Evolutionary conservation across 768 basidiomycete species (phyloP).

Genomic region (Boletus rubescentipes): DNA sequence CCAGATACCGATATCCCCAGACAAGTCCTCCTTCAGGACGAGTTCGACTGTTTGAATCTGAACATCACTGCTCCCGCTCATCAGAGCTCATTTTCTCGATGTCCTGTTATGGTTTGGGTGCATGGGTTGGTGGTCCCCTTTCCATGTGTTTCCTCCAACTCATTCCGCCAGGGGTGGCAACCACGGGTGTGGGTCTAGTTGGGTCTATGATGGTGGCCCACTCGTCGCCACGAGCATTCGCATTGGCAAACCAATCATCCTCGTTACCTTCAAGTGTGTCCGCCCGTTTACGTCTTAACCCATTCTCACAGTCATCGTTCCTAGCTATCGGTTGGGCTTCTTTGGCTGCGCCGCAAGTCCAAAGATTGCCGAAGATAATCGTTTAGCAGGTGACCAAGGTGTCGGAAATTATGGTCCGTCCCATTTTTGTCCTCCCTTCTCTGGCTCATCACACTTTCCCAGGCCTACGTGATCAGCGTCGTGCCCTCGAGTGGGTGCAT

Average conservation of each 20-base stretch:
- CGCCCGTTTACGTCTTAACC: conserved; percentile 17
- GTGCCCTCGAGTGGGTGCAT: conserved; percentile 63
- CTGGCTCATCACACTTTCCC: conserved; percentile 1
- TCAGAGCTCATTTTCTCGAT: conserved; percentile 46
- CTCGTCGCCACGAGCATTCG: conserved; percentile 68
- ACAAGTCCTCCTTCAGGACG: conserved; percentile 60
- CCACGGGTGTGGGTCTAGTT: conserved; percentile 70
- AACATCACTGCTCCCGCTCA: conserved; percentile 76
- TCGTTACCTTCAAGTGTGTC: conserved; percentile 76
- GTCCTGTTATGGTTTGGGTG: conserved; percentile 86
- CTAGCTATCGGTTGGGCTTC: conserved; percentile 73
- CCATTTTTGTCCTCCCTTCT: not conserved
- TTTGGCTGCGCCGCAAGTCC: conserved; percentile 74
- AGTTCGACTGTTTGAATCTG: conserved; percentile 78
- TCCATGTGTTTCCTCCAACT: conserved; percentile 17
- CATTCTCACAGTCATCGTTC: conserved; percentile 9
- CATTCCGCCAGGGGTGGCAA: conserved; percentile 58
- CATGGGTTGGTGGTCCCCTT: conserved; percentile 58
- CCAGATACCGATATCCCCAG: conserved; percentile 50
- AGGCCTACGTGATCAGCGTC: conserved; percentile 67
- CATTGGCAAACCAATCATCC: conserved; percentile 61
- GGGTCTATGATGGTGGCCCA: conserved; percentile 74
- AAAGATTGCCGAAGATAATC: conserved; percentile 67
- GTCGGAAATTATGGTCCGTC: conserved; percentile 74
- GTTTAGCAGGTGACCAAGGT: conserved; percentile 60